Conservation (phyloP, 148 eudicot species). For the Oxyria digyna region DNA sequence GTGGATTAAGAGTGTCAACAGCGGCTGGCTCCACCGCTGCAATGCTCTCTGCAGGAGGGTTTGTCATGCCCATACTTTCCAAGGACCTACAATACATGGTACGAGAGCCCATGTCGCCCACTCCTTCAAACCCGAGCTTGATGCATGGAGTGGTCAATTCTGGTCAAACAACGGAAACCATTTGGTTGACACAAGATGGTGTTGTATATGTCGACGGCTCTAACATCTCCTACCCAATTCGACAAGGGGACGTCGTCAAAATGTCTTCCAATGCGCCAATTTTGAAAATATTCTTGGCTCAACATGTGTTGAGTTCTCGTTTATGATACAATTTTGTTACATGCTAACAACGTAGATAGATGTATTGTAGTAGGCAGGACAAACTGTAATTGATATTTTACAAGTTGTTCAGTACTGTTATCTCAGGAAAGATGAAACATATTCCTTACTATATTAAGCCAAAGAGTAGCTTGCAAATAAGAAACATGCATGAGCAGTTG, state of each 20-base stretch:
- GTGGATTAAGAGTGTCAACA: conserved; percentile 86
- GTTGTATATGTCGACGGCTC: conserved; percentile 64
- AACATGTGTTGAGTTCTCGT: conserved; percentile 18
- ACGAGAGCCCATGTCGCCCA: conserved; percentile 60
- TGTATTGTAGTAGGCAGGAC: background rate
- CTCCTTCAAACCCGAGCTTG: conserved; percentile 20
- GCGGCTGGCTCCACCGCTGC: conserved; percentile 97
- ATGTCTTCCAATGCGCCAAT: conserved; percentile 51
- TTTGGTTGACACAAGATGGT: conserved; percentile 65
- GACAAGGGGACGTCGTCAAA: conserved; percentile 51
- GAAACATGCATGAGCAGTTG: background rate
- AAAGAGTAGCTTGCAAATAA: background rate
- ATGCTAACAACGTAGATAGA: background rate
- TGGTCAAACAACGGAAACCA: conserved; percentile 39
- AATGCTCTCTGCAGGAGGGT: conserved; percentile 90
- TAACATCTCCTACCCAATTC: conserved; percentile 34
- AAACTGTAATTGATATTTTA: background rate
- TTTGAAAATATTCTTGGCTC: conserved; percentile 62
- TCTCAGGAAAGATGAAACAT: background rate
- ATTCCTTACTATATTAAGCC: background rate
- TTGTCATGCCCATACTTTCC: conserved; percentile 60
- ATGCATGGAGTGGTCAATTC: conserved; percentile 55
- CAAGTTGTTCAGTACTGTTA: background rate
- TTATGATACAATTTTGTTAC: background rate
- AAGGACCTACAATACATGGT: conserved; percentile 88